These are phyloP conservation scores for Leucosporidium yakuticum DNA, from an alignment of 768 basidiomycete species.

Conservation along the genomic window DNA sequence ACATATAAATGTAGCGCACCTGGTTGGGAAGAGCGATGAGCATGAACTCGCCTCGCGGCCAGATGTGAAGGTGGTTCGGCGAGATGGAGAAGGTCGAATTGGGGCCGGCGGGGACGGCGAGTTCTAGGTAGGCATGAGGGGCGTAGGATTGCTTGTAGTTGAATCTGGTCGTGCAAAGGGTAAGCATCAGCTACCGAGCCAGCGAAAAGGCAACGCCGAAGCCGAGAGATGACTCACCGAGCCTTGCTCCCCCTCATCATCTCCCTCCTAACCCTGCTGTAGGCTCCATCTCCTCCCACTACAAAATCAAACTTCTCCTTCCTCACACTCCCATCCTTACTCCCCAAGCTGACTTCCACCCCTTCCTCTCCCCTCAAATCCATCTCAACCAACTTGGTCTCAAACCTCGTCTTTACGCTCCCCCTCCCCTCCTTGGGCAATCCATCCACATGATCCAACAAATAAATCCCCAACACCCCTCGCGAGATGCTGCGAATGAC, in stretches of 20 bases:
- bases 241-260: slow-evolving; percentile 69
- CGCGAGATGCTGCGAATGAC: slow-evolving; percentile 93
- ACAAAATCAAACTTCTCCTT: slow-evolving; percentile 47
- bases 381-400: slow-evolving; percentile 67
- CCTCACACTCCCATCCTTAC: slow-evolving; percentile 46
- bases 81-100: slow-evolving; percentile 66
- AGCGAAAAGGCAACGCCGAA: background rate
- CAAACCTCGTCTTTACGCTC: slow-evolving; percentile 67
- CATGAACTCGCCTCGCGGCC: slow-evolving; percentile 99
- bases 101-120: slow-evolving; percentile 77
- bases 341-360: slow-evolving; percentile 47
- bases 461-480: slow-evolving; percentile 71
- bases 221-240: slow-evolving; percentile 1
- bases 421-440: slow-evolving; percentile 43
- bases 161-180: slow-evolving; percentile 53
- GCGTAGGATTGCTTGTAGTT: slow-evolving; percentile 93
- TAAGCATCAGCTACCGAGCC: background rate
- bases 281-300: slow-evolving; percentile 89
- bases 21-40: slow-evolving; percentile 96
- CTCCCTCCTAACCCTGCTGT: slow-evolving; percentile 82
- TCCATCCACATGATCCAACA: slow-evolving; percentile 65
- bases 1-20: slow-evolving; percentile 52
- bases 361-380: slow-evolving; percentile 61
- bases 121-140: slow-evolving; percentile 90
- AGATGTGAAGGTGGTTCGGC: slow-evolving; percentile 95